These are phyloP conservation scores for Aristolochia fimbriata DNA, from an alignment of 164 flowering plant genomes.

Conservation along the genomic window DNA sequence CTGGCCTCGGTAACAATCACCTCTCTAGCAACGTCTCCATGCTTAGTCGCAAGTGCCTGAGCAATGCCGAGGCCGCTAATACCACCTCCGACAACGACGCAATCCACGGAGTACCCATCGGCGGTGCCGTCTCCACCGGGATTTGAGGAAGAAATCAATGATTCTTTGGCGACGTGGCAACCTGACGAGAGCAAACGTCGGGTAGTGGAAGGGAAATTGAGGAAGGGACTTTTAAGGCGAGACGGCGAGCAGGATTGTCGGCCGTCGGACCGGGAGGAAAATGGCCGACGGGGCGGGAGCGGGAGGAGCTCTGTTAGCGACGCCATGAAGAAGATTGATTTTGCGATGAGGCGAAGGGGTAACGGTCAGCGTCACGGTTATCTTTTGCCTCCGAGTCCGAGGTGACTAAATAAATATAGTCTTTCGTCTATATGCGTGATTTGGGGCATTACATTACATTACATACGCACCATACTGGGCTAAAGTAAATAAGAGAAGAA, in stretches of 20 bases:
- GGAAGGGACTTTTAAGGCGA: neutral
- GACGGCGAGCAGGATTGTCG: conserved; percentile 1
- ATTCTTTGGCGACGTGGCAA: conserved; percentile 20
- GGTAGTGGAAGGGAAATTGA: no score
- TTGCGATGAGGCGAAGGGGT: neutral
- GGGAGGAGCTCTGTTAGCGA: conserved; percentile 9
- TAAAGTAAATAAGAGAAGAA: no score
- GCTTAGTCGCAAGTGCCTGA: conserved; percentile 72
- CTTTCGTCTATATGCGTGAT: neutral
- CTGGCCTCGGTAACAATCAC: conserved; percentile 78
- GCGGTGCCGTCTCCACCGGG: conserved; percentile 9
- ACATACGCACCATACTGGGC: no score
- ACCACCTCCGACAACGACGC: conserved; percentile 85
- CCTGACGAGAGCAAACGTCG: neutral
- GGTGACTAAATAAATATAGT: no score
- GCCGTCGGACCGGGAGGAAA: conserved; percentile 4
- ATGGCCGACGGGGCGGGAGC: conserved; percentile 1
- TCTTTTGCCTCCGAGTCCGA: neutral
- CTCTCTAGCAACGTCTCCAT: conserved; percentile 30
- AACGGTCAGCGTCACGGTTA: neutral
- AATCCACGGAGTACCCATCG: conserved; percentile 29
- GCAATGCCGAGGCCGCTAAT: conserved; percentile 89
- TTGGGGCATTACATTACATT: no score
- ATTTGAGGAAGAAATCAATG: conserved; percentile 16
- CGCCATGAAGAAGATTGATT: conserved; percentile 10